Base-by-base conservation (phyloP, 768 basidiomycete species). In the Tricholoma sp. region DNA sequence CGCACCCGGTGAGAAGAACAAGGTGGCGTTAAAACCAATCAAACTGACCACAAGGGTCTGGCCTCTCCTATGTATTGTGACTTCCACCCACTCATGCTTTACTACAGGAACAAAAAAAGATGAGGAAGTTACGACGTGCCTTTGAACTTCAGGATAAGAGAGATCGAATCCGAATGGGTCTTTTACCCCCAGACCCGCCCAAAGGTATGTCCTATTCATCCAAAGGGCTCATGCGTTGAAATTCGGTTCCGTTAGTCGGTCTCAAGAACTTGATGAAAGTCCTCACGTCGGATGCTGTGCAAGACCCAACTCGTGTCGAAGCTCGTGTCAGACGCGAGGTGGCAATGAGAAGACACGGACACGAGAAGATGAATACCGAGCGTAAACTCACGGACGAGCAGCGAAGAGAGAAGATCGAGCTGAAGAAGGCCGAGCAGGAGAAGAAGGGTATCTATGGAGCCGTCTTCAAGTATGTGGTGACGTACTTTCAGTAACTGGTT, bases 241-340 rank as follows among this genome's bases (percentile, higher is more conserved):
- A 58, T 11, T 52, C 34, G 35, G 11, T 11, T 2, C 31, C 55
- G 22, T 18, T 47, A 94, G 96, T 99, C 57, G 92, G 94, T 27
- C 78, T 99, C 59, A 84, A 91, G 41, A 99, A 99, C 71, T 72
- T 98, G 68, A 98, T 98, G 95, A 94, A 93, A 67, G 97, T 99
- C 14, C 78, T 99, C 24, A 98, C 97, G 0, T 91, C 91, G 8
- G 94, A 98, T 66, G 96, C 95, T 0, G 88, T 99, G 22, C 91
- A 94, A 81, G 97, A 98, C 69, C 97, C 97, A 0, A 99, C 97
- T 2, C 86, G 94, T 52, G 93, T 99, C 3, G 97, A 99, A 70
- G 96, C 96, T 5, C 88, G 92, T 31, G 95, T 99, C 12, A 80
- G 94, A 47, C 80, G 91, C 32, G 97, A 99, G 70, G 96, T 98